phyloP scores from a whole-genome alignment of 2,329 filamentous ascomycete species.

The Apiospora malaysiana region DNA sequence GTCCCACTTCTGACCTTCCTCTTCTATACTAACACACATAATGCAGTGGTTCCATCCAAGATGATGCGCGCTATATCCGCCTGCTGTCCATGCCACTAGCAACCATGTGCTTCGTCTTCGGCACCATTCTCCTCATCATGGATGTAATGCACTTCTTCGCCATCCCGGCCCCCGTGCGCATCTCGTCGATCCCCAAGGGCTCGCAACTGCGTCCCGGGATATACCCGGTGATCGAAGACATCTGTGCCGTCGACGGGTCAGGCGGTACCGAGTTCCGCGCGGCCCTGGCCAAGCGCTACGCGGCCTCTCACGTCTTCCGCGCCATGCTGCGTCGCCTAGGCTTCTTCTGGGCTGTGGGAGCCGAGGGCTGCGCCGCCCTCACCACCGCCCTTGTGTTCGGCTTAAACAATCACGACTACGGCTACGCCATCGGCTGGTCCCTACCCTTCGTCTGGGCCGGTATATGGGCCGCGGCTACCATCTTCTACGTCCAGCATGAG shows the following conservation, averaged over 20 bases:
- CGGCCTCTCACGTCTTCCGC: slow-evolving; percentile 57
- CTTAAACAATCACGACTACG: slow-evolving; percentile 19
- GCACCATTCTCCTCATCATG: slow-evolving; percentile 54
- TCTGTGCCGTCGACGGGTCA: slow-evolving; percentile 57
- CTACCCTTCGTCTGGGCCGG: slow-evolving; percentile 27
- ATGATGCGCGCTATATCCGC: slow-evolving; percentile 46
- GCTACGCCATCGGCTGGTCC: slow-evolving; percentile 25
- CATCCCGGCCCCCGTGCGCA: slow-evolving; percentile 53
- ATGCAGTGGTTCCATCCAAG: not conserved
- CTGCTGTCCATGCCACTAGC: slow-evolving; percentile 57
- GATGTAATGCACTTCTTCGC: slow-evolving; percentile 52
- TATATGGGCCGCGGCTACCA: slow-evolving; percentile 29
- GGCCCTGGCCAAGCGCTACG: slow-evolving; percentile 55
- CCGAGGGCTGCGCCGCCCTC: slow-evolving; percentile 29
- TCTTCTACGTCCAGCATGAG: slow-evolving; percentile 35
- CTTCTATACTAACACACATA: not conserved
- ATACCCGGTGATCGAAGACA: slow-evolving; percentile 60
- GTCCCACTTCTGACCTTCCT: not conserved
- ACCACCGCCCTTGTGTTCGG: slow-evolving; percentile 24
- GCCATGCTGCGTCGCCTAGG: slow-evolving; percentile 57
- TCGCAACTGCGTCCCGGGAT: slow-evolving; percentile 57
- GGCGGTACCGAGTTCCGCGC: slow-evolving; percentile 59
- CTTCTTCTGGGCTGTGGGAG: slow-evolving; percentile 53
- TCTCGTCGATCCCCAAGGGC: slow-evolving; percentile 57
- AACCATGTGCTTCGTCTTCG: slow-evolving; percentile 58